Percentiles rank a stretch among this genome's conserved stretches.
phyloP scores from a whole-genome alignment of 1,139 yeast species.

The Candida frijolesensis region DNA sequence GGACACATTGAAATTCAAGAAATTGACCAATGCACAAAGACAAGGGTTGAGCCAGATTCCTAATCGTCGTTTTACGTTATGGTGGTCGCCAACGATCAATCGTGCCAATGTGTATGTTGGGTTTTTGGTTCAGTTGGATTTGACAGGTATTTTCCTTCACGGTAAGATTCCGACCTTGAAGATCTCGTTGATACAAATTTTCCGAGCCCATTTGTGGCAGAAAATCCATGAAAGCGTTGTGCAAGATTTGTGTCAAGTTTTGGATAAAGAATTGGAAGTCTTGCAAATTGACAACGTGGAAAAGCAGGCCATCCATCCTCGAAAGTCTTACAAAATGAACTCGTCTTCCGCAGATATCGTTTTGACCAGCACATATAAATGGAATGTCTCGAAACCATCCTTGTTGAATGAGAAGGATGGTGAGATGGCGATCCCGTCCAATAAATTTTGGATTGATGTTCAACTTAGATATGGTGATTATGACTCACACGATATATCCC shows the following conservation, averaged over 20 bases:
- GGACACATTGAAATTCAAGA: constrained; percentile 91
- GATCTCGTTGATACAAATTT: constrained; percentile 92
- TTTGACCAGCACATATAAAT: constrained; percentile 70
- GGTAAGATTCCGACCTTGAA: constrained; percentile 98
- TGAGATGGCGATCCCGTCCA: constrained; percentile 52
- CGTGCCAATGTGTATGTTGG: constrained; percentile 98
- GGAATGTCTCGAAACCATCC: constrained; percentile 88
- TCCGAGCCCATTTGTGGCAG: constrained; percentile 98
- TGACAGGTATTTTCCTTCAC: constrained; percentile 95
- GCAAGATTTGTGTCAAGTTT: constrained; percentile 87
- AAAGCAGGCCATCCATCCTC: constrained; percentile 92
- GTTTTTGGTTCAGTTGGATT: constrained; percentile 90
- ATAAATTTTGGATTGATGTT: constrained; percentile 92
- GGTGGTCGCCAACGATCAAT: constrained; percentile 99
- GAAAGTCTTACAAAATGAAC: constrained; percentile 97
- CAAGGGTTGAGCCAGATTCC: constrained; percentile 98
- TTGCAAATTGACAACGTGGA: constrained; percentile 84
- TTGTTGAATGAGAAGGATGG: constrained; percentile 67
- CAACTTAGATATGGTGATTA: constrained; percentile 96
- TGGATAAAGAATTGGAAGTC: constrained; percentile 85
- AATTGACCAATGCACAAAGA: constrained; percentile 95
- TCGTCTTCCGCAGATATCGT: constrained; percentile 93
- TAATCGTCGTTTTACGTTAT: constrained; percentile 90
- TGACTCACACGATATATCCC: constrained; percentile 94
- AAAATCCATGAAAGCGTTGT: constrained; percentile 96